phyloP scores from a whole-genome alignment of 306 rosid species.

The Ziziphus jujuba region DNA sequence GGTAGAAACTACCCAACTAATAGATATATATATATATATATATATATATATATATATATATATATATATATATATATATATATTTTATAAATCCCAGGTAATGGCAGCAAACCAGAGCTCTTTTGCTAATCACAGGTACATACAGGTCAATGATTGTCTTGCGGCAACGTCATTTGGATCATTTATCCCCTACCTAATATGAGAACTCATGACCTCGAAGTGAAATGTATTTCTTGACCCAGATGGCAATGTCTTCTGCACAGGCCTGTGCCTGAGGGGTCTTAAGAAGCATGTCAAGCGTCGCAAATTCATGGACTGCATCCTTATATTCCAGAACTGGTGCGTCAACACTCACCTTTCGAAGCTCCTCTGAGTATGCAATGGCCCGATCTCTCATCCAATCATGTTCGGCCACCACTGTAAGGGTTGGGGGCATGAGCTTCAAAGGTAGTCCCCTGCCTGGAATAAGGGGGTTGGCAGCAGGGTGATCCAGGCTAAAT shows the following conservation, averaged over 20 bases:
- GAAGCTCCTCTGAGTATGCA: constrained; percentile 92
- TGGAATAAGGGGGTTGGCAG: constrained; percentile 81
- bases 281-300: constrained; percentile 90
- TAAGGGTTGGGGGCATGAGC: constrained; percentile 89
- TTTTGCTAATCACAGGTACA: constrained; percentile 19
- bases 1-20: constrained; percentile 22
- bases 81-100: constrained; percentile 19
- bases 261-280: constrained; percentile 88
- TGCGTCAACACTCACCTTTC: constrained; percentile 85
- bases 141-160: constrained; percentile 25
- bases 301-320: constrained; percentile 92
- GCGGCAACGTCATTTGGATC: constrained; percentile 20
- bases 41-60: constrained; percentile 1
- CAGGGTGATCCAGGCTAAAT: constrained; percentile 85
- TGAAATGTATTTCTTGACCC: constrained; percentile 92
- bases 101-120: constrained; percentile 25
- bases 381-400: constrained; percentile 99
- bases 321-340: constrained; percentile 92
- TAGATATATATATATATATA: constrained; percentile 1
- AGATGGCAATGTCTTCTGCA: constrained; percentile 93
- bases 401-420: constrained; percentile 91
- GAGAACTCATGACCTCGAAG: constrained; percentile 95
- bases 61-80: constrained; percentile 3
- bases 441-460: constrained; percentile 74
- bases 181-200: constrained; percentile 47